Base-by-base conservation (phyloP, 345 rosid genomes). In the Raphanus raphanistrum region DNA sequence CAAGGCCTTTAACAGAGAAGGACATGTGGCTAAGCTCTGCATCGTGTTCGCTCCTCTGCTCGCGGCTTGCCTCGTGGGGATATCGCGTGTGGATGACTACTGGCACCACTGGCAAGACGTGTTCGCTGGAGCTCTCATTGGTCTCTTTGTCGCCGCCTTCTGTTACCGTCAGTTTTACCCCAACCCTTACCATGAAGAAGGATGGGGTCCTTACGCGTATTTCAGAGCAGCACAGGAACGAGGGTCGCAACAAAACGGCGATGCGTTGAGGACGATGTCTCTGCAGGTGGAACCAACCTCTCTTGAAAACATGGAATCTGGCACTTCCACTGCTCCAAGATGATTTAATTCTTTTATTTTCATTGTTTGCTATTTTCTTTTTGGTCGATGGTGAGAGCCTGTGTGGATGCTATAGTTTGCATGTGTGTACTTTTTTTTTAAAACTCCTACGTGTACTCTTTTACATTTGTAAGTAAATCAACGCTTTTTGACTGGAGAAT, bases 31-130 rank as follows among this genome's bases (percentile, higher is more conserved):
- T 3, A 93, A 90, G 81, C 89, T 91, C 4, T 93, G 97, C 82
- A 43, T 91, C 4, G 79, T 87, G 7, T 11, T 90, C 60, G 78
- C 88, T 28, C 98, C 97, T 27, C 74, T 90, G 2, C 89, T 93
- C 0, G 84, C 77, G 0, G 94, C 97, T 61, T 84, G 91, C 59
- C 97, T 93, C 1, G 90, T 93, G 10, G 97, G 85, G 15, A 41
- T 91, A 66, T 93, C 98, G 17, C 91, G 97, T 13, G 95, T 93
- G 27, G 93, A 88, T 82, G 95, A 93, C 79, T 91, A 93, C 43
- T 79, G 90, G 93, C 98, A 91, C 62, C 97, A 93, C 28, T 93
- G 97, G 98, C 88, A 90, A 58, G 97, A 91, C 59, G 95, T 93
- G 21, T 87, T 91, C n/a, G 88, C 91, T 2, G 98, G 97, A 45